Evolutionary conservation across 2,329 filamentous ascomycete genomes (phyloP).

Genomic region (Colletotrichum sp.): DNA sequence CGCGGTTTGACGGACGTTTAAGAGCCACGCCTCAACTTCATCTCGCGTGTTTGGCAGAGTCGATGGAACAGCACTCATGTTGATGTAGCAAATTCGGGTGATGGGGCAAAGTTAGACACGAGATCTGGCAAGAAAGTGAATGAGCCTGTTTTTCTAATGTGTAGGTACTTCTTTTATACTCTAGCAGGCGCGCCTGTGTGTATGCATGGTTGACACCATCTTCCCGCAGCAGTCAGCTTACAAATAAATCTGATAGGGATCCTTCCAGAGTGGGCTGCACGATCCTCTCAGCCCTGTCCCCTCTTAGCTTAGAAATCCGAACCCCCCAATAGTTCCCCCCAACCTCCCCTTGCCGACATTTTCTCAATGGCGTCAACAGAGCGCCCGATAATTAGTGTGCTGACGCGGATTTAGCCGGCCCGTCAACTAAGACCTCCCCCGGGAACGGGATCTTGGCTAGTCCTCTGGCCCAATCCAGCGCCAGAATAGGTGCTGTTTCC

Average conservation of each 20-base stretch:
- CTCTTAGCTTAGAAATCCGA: neutral
- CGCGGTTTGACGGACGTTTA: neutral
- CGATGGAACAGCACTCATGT: neutral
- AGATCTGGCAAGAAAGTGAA: neutral
- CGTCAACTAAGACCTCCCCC: slow-evolving; percentile 1
- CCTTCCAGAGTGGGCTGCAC: neutral
- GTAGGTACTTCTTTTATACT: neutral
- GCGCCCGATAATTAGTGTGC: neutral
- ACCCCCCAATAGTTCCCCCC: neutral
- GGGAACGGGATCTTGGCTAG: slow-evolving; percentile 9
- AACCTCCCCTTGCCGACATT: neutral
- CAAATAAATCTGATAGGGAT: neutral
- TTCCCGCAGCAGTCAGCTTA: neutral
- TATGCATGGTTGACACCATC: neutral
- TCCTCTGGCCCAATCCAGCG: slow-evolving; percentile 13
- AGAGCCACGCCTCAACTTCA: neutral
- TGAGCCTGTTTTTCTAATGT: neutral
- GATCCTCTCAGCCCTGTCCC: neutral
- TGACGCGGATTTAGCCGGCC: neutral
- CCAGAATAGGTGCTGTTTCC: neutral
- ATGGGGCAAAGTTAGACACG: neutral
- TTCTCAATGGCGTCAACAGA: neutral
- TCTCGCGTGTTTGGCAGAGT: neutral
- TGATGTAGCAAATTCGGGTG: too few species aligned
- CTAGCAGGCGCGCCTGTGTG: neutral